Base-by-base conservation (phyloP, 2,329 filamentous ascomycete species). In the Aspergillus versicolor region DNA sequence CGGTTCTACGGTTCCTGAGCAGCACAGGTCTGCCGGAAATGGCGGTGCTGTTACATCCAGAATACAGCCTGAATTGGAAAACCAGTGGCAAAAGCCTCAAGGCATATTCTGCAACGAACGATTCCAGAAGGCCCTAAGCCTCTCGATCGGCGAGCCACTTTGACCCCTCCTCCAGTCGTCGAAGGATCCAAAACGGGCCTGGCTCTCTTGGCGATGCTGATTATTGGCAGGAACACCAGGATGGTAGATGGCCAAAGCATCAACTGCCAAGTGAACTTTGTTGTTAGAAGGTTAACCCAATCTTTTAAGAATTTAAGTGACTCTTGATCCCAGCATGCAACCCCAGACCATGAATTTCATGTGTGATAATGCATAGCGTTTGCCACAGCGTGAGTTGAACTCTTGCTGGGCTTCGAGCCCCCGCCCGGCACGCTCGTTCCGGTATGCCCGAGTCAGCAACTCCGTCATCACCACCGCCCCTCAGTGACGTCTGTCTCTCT, bases 61-160 rank as follows among this genome's bases (percentile, higher is more conserved):
- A 38, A 49, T 37, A 19, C 32, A 43, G 27, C 15, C 11, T n/a
- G 34, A 37, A 9, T 46, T 22, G 47, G 19, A 30, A 21, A 42
- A 19, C 17, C 1, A 17, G 21, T 21, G 34, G 46, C 42, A 46
- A 37, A 32, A 42, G 12, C 12, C 12, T 37, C 34, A 37, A n/a
- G 34, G 15, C 9, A 13, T 13, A 37, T 37, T 37, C 63, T 73
- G 70, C 70, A 71, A 54, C 68, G 70, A 72, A 73, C 61, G 32
- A 44, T 73, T 73, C 70, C 68, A 72, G 70, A 73, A 73, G 42
- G 12, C 40, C 7, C 60, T 59, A 63, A 62, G 58, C 52, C 57
- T 50, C 50, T 54, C 52, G 56, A 60, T 63, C 59, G 59, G 52
- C 56, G 59, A 59, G 56, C 59, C 54, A 61, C 54, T 44, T 55